phyloP scores from a whole-genome alignment of 1,284 basidiomycete genomes.

The Marasmius fiardii region DNA sequence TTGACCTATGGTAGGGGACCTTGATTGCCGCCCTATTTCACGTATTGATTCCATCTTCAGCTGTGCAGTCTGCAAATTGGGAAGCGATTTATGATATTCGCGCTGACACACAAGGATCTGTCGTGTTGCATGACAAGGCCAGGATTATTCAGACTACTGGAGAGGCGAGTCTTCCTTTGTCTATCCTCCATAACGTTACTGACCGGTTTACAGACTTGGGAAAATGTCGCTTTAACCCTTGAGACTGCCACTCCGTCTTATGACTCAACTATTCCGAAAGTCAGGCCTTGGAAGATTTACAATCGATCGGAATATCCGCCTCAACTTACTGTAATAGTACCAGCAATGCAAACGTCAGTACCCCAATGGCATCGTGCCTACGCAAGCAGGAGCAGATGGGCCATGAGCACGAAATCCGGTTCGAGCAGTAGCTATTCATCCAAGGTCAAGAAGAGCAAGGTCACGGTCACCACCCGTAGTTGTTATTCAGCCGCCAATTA shows the following conservation, averaged over 20 bases:
- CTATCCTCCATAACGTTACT: constrained; percentile 2
- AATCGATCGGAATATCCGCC: not conserved
- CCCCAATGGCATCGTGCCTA: too few relatives aligned
- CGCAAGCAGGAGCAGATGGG: too few relatives aligned
- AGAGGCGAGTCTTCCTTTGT: constrained; percentile 24
- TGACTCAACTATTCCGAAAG: constrained; percentile 19
- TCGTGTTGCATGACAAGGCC: constrained; percentile 35
- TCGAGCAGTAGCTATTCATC: too few relatives aligned
- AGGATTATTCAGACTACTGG: constrained; percentile 32
- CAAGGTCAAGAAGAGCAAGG: too few relatives aligned
- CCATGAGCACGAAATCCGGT: not conserved
- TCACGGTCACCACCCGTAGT: too few relatives aligned
- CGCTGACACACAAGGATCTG: constrained; percentile 29
- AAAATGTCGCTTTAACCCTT: constrained; percentile 25
- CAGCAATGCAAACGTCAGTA: not conserved
- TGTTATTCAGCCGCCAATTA: not conserved
- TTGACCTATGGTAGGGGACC: constrained; percentile 32
- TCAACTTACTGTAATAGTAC: constrained; percentile 9
- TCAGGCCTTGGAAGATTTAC: constrained; percentile 7
- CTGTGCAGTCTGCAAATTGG: constrained; percentile 33
- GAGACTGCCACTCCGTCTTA: constrained; percentile 22
- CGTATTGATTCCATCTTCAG: constrained; percentile 19
- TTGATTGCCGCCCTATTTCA: too few relatives aligned
- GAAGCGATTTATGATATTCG: constrained; percentile 35
- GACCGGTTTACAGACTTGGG: too few relatives aligned